Evolutionary conservation across 2,329 filamentous ascomycete species (phyloP).

Genomic region (Tympanopsis confertula): DNA sequence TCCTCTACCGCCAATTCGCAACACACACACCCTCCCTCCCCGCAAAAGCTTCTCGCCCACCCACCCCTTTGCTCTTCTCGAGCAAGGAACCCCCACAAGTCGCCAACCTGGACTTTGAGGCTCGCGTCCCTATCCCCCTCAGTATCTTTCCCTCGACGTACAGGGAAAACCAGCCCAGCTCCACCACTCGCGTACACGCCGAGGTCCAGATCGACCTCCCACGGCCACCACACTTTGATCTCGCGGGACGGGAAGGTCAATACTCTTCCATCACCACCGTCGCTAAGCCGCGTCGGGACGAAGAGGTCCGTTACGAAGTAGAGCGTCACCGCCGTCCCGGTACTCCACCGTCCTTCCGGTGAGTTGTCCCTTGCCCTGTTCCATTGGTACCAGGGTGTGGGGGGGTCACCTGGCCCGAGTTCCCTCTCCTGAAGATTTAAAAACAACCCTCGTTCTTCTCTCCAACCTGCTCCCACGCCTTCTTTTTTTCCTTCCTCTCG

Average conservation of each 20-base stretch:
- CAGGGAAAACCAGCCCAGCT: slow-evolving; percentile 51
- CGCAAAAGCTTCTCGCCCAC: slow-evolving; percentile 2
- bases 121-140: slow-evolving; percentile 96
- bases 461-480: slow-evolving; percentile 4
- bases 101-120: slow-evolving; percentile 99
- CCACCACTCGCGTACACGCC: slow-evolving; percentile 62
- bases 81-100: slow-evolving; percentile 46
- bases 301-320: slow-evolving; percentile 76
- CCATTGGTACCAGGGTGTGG: slow-evolving; percentile 23
- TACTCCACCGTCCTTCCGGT: slow-evolving; percentile 6
- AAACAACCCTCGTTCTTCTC: slow-evolving; percentile 15
- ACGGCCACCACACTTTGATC: slow-evolving; percentile 42
- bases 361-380: neutral
- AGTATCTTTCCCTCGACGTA: slow-evolving; percentile 99
- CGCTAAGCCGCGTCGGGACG: slow-evolving; percentile 59
- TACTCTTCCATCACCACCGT: slow-evolving; percentile 61
- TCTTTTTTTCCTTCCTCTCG: slow-evolving; percentile 5
- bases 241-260: slow-evolving; percentile 98
- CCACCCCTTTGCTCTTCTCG: slow-evolving; percentile 34
- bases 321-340: slow-evolving; percentile 65
- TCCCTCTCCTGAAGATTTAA: no score
- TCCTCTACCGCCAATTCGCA: slow-evolving; percentile 10
- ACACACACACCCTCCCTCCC: slow-evolving; percentile 6
- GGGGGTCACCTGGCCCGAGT: slow-evolving; percentile 35
- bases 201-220: slow-evolving; percentile 75